Evolutionary conservation across 108 stramenopile species (phyloP), one percentile per base, ranked within the genome.

Genomic region (Conticribra weissflogii): DNA sequence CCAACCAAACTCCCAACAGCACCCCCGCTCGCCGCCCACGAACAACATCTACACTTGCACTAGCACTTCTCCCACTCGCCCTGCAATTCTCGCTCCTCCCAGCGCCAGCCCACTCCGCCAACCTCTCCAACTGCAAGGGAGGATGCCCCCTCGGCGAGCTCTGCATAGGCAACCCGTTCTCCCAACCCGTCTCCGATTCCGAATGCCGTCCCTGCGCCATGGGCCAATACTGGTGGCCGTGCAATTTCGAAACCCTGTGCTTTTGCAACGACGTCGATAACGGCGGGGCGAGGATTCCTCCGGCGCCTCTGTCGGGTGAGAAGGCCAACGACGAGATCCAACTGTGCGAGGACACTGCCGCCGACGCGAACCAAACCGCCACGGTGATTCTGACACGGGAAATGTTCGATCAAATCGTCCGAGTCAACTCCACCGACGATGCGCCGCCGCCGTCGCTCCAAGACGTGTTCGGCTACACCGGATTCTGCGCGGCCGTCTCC

Each of bases 161-260:
- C 28, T 80, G 79, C 47, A 45, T 79, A 47, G 66, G 66, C 53
- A 71, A 66, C 31, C 70, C 65, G 1, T 71, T 71, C 58, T 66
- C 66, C 18, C 71, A 72, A 55, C 71, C 78, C 0, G 71, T 66
- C 0, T 0, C 66, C 17, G 79, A 80, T 32, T 49, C 47, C 33
- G 67, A 68, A 1, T 80, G 79, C 44, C n/a, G 29, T 45, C 54
- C 29, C 4, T 80, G 79, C 47, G 72, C 52, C 17, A 63, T 54
- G 3, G 47, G 36, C 25, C 41, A 65, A 48, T 69, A 80, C 47
- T 80, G 62, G 62, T 80, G 79, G 79, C 79, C 79, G 1, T 80
- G 79, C 29, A 80, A 80, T 21, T 80, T 80, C 36, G 79, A 80
- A 48, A 80, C 79, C 0, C 46, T 72, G n/a, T 80, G 79, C 28